A percentile compares a stretch with the other conserved stretches of the same genome.
Evolutionary conservation across 805 yeast genomes (phyloP).

Genomic region (Nakazawaea ishiwadae): DNA sequence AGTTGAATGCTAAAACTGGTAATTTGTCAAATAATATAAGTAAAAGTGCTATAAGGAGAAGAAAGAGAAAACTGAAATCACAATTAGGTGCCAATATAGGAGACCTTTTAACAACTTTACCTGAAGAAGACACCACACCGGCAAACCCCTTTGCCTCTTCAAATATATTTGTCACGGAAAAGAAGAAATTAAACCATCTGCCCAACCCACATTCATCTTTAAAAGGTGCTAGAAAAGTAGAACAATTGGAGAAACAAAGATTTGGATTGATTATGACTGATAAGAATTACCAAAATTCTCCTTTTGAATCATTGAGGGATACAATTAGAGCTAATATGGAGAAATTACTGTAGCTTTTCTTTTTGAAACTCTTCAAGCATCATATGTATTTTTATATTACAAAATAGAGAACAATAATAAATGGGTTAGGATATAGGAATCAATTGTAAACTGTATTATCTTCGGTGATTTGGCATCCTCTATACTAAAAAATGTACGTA

Average conservation of each 20-base stretch:
- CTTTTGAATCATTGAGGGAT: constrained; percentile 61
- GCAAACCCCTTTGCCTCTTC: constrained; percentile 14
- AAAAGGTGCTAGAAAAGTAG: constrained; percentile 48
- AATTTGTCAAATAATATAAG: constrained; percentile 45
- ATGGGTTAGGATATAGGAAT: no score
- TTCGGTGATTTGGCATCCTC: no score
- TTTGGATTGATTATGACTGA: constrained; percentile 57
- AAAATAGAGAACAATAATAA: no score
- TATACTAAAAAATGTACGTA: no score
- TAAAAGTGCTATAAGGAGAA: constrained; percentile 59
- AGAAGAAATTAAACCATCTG: constrained; percentile 30
- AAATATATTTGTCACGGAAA: constrained; percentile 14
- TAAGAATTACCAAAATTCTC: constrained; percentile 48
- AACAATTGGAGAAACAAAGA: constrained; percentile 50
- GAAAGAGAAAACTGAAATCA: constrained; percentile 58
- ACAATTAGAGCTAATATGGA: constrained; percentile 37
- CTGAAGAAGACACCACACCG: constrained; percentile 26
- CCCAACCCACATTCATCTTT: constrained; percentile 27
- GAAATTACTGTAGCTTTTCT: not conserved
- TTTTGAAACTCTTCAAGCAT: no score
- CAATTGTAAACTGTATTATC: no score
- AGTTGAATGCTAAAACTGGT: constrained; percentile 29
- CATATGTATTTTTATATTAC: no score
- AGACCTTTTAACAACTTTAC: constrained; percentile 54
- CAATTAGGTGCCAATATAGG: constrained; percentile 63